A percentile compares a stretch with the other conserved stretches of the same genome.
Conservation (phyloP, 2,329 filamentous ascomycete species). For the Drechslera avenae region DNA sequence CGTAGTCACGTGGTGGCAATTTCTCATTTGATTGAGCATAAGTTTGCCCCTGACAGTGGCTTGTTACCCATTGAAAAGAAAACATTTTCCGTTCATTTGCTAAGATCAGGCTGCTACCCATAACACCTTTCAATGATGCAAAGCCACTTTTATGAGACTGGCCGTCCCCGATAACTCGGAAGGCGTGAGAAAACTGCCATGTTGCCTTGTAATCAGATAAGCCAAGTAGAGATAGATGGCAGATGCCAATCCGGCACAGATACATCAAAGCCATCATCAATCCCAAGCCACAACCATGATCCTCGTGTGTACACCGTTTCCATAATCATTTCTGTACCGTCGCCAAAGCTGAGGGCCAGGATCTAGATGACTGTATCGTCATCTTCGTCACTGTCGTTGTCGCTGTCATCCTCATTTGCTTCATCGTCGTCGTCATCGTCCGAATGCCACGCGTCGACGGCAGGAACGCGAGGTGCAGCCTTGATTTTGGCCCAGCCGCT, state of each 20-base stretch:
- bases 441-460: slow-evolving; percentile 17
- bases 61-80: too few relatives aligned
- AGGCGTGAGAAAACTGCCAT: too few relatives aligned
- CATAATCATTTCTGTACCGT: neutral
- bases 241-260: too few relatives aligned
- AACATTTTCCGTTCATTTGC: too few relatives aligned
- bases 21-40: slow-evolving; percentile 11
- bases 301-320: neutral
- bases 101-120: too few relatives aligned
- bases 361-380: slow-evolving; percentile 41
- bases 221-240: too few relatives aligned
- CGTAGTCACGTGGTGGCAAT: slow-evolving; percentile 44
- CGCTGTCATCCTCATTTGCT: slow-evolving; percentile 51
- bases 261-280: neutral
- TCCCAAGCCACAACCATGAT: neutral
- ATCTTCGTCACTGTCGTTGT: slow-evolving; percentile 43
- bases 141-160: neutral
- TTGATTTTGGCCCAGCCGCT: slow-evolving; percentile 39
- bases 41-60: slow-evolving; percentile 11
- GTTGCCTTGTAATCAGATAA: too few relatives aligned
- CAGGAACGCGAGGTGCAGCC: slow-evolving; percentile 20
- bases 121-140: neutral
- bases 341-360: neutral
- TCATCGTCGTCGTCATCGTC: slow-evolving; percentile 42
- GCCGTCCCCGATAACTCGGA: too few relatives aligned